Evolutionary conservation across 371 early-diverging fungal genomes (phyloP).

Genomic region (Polyrhizophydium stewartii): DNA sequence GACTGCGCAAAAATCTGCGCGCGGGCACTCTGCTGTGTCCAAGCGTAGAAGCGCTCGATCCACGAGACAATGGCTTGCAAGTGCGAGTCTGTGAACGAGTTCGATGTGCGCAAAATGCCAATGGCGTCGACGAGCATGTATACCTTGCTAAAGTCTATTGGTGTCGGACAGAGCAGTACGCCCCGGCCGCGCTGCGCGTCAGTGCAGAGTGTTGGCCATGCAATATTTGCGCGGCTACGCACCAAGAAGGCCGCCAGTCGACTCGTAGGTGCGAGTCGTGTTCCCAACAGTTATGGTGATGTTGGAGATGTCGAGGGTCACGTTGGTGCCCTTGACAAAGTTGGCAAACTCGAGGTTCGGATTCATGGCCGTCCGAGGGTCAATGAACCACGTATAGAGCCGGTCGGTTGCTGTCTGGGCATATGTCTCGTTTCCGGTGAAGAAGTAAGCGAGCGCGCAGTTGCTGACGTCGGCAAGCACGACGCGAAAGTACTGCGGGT

Average conservation of each 20-base stretch:
- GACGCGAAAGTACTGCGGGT: constrained; percentile 34
- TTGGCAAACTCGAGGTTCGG: constrained; percentile 50
- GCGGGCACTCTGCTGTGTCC: constrained; percentile 37
- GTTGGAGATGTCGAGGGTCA: no score
- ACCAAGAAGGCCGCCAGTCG: no score
- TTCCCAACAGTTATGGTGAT: no score
- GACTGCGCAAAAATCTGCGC: constrained; percentile 27
- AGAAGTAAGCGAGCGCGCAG: constrained; percentile 49
- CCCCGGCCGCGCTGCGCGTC: no score
- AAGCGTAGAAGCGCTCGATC: constrained; percentile 39
- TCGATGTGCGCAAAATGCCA: constrained; percentile 3
- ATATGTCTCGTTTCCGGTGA: constrained; percentile 44
- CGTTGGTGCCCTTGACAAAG: constrained; percentile 33
- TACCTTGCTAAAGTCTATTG: constrained; percentile 7
- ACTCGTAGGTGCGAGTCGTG: no score
- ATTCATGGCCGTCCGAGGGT: constrained; percentile 51
- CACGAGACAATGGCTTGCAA: constrained; percentile 17
- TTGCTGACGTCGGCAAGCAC: constrained; percentile 44
- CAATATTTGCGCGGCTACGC: no score
- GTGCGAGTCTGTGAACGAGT: constrained; percentile 1
- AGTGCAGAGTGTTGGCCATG: no score
- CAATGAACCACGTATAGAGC: constrained; percentile 46
- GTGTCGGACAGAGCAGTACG: no score
- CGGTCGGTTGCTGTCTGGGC: constrained; percentile 35
- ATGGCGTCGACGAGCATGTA: constrained; percentile 14